phyloP scores from a whole-genome alignment of 305 asterid genomes.

The Ilex paraguariensis region DNA sequence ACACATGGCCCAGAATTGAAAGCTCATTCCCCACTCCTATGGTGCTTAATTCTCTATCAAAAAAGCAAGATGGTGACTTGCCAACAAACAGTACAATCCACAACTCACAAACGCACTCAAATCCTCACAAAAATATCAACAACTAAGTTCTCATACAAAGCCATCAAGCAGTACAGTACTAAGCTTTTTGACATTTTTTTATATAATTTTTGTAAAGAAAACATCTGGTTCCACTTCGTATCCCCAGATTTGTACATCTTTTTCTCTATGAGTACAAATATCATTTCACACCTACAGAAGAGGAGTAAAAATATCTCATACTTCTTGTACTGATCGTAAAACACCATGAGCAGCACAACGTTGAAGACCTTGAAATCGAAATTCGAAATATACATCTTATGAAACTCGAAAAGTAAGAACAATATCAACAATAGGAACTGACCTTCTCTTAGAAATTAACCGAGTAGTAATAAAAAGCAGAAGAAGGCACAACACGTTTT shows the following conservation, averaged over 20 bases:
- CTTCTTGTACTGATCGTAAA: no score
- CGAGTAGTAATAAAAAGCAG: conserved; percentile 6
- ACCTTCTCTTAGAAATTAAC: not conserved
- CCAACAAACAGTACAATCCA: not conserved
- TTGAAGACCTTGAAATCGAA: no score
- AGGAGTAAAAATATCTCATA: no score
- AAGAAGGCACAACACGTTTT: not conserved
- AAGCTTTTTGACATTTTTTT: not conserved
- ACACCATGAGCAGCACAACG: no score
- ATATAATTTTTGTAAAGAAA: conserved; percentile 1
- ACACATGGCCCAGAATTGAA: not conserved
- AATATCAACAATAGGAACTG: no score
- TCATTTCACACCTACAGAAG: no score
- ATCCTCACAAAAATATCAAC: no score
- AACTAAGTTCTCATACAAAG: no score
- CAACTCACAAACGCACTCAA: not conserved
- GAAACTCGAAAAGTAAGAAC: no score
- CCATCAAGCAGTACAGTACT: no score
- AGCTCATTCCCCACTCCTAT: not conserved
- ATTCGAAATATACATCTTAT: no score
- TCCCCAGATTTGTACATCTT: conserved; percentile 43
- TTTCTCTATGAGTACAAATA: not conserved
- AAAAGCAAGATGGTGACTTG: not conserved
- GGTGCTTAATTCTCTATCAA: not conserved
- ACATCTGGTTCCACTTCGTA: conserved; percentile 75